Evolutionary conservation across 2,329 filamentous ascomycete genomes (phyloP).

Genomic region (Erysiphe pisi): DNA sequence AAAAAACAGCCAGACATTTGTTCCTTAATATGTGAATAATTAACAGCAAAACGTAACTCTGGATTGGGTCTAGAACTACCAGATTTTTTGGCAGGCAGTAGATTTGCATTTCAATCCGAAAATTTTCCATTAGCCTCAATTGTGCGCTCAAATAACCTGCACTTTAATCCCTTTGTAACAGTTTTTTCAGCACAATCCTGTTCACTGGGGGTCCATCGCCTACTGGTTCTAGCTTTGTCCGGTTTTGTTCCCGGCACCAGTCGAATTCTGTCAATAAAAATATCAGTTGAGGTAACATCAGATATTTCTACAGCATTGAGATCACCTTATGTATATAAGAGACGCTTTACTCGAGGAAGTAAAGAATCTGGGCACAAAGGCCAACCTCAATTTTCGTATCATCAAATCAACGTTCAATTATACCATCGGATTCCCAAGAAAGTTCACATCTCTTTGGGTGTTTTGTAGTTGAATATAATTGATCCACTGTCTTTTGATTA

Average conservation of each 20-base stretch:
- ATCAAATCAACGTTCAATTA: background rate
- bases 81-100: background rate
- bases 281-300: background rate
- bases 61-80: background rate
- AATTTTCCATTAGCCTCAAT: background rate
- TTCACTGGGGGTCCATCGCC: constrained; percentile 7
- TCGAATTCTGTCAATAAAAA: background rate
- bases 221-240: background rate
- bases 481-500: background rate
- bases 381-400: background rate
- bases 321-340: background rate
- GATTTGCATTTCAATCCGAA: constrained; percentile 18
- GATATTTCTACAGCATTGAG: constrained; percentile 17
- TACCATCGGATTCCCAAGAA: constrained; percentile 1
- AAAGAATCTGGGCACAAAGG: background rate
- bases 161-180: background rate
- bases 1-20: background rate
- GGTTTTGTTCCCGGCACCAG: constrained; percentile 1
- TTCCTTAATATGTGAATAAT: background rate
- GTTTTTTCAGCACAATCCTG: background rate
- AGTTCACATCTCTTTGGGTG: background rate
- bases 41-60: constrained; percentile 3
- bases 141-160: background rate
- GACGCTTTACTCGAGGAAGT: background rate
- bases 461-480: background rate